These are phyloP conservation scores for Daedaleopsis sinensis DNA, from an alignment of 768 basidiomycete species.

Conservation along the genomic window DNA sequence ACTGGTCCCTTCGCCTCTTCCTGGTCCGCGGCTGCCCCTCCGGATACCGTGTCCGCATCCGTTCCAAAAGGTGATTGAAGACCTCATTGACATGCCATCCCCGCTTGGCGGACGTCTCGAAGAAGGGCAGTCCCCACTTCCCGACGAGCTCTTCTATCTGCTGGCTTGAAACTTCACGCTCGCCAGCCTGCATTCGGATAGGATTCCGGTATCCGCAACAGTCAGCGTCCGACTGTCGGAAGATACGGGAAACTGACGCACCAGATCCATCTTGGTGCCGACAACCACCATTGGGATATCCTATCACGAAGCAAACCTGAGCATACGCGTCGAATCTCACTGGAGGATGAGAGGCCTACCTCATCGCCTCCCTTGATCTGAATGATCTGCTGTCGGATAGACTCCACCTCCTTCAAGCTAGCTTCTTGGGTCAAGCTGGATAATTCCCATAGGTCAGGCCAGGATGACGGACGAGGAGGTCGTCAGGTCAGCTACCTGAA, in stretches of 20 bases:
- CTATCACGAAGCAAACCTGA: constrained; percentile 33
- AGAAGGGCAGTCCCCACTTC: constrained; percentile 75
- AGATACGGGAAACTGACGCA: constrained; percentile 8
- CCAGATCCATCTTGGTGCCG: constrained; percentile 84
- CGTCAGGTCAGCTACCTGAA: constrained; percentile 58
- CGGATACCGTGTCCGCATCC: constrained; percentile 73
- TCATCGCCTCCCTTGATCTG: constrained; percentile 74
- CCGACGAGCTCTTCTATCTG: constrained; percentile 66
- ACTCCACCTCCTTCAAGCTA: constrained; percentile 78
- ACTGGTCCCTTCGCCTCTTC: constrained; percentile 33
- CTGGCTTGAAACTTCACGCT: constrained; percentile 72
- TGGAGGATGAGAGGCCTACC: constrained; percentile 35
- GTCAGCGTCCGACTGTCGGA: neutral
- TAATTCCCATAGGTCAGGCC: constrained; percentile 30
- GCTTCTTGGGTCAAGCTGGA: constrained; percentile 79
- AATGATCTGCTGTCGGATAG: constrained; percentile 79
- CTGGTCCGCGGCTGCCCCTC: constrained; percentile 38
- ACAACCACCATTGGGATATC: constrained; percentile 82
- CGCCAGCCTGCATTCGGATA: constrained; percentile 49
- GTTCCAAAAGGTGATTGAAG: constrained; percentile 75
- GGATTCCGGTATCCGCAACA: neutral
- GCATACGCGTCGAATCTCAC: neutral
- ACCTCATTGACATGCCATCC: constrained; percentile 82
- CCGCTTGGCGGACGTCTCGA: constrained; percentile 86
- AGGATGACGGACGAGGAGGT: neutral